Conservation (phyloP, 164 flowering plant species). For the Buxus sempervirens region DNA sequence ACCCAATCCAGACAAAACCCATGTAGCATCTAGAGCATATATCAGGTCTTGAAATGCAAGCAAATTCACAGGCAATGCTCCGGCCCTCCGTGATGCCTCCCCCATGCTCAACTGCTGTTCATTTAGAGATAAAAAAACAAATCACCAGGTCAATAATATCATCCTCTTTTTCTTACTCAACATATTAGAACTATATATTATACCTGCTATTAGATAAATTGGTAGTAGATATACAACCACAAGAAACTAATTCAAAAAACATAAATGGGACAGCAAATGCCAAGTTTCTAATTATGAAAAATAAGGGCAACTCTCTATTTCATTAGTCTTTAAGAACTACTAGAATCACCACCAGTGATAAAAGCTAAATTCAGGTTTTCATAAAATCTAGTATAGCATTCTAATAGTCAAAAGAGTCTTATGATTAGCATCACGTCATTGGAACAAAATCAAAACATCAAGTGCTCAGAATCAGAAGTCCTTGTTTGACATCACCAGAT, state of each 20-base stretch:
- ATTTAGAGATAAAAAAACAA: background rate
- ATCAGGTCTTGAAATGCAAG: constrained; percentile 61
- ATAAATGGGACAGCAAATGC: background rate
- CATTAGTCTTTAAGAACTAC: too few relatives aligned
- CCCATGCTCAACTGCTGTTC: constrained; percentile 25
- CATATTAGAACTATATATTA: too few relatives aligned
- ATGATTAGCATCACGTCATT: background rate
- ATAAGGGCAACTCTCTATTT: background rate
- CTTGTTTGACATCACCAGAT: background rate
- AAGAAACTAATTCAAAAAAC: background rate
- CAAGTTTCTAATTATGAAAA: background rate
- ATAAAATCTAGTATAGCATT: background rate
- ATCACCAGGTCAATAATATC: background rate
- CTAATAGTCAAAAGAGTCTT: background rate
- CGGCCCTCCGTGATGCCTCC: constrained; percentile 24
- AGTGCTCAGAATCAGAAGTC: background rate
- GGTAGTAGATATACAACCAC: background rate
- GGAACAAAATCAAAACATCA: background rate
- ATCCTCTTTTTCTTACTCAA: too few relatives aligned
- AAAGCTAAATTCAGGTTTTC: background rate
- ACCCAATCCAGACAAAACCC: constrained; percentile 79
- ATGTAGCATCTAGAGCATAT: constrained; percentile 50
- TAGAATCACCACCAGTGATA: background rate
- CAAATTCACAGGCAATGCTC: constrained; percentile 54
- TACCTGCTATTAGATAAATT: background rate